phyloP scores from a whole-genome alignment of 2,329 filamentous ascomycete genomes.

The Claviceps purpurea region DNA sequence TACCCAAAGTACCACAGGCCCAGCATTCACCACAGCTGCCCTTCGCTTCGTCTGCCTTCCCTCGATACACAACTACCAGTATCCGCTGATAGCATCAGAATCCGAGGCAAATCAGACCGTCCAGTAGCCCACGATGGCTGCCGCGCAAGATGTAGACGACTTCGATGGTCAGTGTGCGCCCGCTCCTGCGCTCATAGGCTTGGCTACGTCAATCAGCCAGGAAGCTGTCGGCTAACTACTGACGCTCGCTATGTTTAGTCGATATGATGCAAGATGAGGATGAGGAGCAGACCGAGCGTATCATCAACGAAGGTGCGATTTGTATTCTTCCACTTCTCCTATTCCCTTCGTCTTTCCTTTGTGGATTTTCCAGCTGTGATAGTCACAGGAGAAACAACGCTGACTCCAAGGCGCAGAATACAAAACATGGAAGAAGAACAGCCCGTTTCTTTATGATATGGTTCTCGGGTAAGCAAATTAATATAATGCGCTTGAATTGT shows the following conservation, averaged over 20 bases:
- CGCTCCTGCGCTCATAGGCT: not conserved
- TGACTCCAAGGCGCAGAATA: slow-evolving; percentile 50
- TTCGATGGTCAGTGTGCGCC: slow-evolving; percentile 18
- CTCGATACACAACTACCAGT: not conserved
- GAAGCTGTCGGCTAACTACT: not conserved
- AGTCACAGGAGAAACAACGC: not conserved
- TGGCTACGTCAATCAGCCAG: not conserved
- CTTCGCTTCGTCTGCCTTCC: not conserved
- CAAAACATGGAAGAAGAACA: slow-evolving; percentile 99
- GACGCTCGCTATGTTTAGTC: slow-evolving; percentile 13
- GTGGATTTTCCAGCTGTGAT: too few relatives aligned
- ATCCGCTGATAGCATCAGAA: not conserved
- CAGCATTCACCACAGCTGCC: not conserved
- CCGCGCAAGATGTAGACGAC: slow-evolving; percentile 22
- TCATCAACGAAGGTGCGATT: slow-evolving; percentile 74
- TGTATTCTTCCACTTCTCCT: not conserved
- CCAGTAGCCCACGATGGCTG: slow-evolving; percentile 17
- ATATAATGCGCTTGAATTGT: not conserved
- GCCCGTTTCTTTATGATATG: slow-evolving; percentile 95
- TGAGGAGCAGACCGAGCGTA: slow-evolving; percentile 62
- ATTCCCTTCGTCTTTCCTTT: not conserved
- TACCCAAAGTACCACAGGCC: slow-evolving; percentile 8
- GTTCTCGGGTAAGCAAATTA: slow-evolving; percentile 53
- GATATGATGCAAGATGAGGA: slow-evolving; percentile 49
- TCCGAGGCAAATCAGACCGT: not conserved